Evolutionary conservation across 306 rosid species (phyloP).

Genomic region (Quercus gilva): DNA sequence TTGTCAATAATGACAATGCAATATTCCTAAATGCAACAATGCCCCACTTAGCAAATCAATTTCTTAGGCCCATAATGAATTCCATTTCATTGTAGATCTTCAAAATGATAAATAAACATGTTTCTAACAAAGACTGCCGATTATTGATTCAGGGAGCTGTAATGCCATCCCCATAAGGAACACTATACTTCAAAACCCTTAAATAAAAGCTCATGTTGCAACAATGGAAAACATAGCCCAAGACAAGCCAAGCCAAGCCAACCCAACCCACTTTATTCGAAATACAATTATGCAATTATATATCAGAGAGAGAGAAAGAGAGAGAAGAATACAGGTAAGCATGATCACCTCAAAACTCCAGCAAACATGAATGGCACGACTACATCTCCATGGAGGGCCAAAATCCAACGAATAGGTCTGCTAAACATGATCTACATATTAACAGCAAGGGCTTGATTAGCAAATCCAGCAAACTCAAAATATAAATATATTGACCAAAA

Average conservation of each 20-base stretch:
- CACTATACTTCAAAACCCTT: background rate
- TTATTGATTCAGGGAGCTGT: background rate
- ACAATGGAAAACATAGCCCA: background rate
- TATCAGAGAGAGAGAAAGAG: background rate
- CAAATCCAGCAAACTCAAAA: background rate
- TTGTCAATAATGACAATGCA: no score
- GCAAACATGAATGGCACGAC: conserved; percentile 84
- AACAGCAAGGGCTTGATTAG: conserved; percentile 22
- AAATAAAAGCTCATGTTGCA: background rate
- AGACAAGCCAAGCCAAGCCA: background rate
- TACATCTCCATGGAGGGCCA: conserved; percentile 84
- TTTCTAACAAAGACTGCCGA: no score
- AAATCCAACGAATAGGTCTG: conserved; percentile 95
- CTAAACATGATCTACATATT: conserved; percentile 74
- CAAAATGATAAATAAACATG: no score
- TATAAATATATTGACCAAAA: background rate
- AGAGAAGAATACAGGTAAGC: conserved; percentile 3
- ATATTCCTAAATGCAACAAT: background rate
- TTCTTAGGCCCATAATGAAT: background rate
- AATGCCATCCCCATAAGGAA: background rate
- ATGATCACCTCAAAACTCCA: conserved; percentile 69
- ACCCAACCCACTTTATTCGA: background rate
- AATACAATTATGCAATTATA: background rate
- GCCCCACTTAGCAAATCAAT: background rate
- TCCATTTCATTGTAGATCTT: background rate